These are phyloP conservation scores for Paraphysoderma sedebokerense DNA, from an alignment of 371 early-diverging fungal species.

Conservation along the genomic window DNA sequence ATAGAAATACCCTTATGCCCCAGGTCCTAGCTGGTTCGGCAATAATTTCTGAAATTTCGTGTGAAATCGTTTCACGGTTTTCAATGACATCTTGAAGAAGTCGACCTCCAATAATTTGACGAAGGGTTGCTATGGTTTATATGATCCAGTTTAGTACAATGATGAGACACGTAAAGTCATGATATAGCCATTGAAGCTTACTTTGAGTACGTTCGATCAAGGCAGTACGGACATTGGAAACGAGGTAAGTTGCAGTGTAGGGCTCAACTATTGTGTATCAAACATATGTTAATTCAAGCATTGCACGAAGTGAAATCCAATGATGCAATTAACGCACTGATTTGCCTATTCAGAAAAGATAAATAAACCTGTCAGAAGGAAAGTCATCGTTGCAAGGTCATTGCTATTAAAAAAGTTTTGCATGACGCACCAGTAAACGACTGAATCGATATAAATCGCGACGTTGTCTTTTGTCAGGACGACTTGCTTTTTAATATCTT, in stretches of 20 bases:
- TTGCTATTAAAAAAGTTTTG: too few relatives aligned
- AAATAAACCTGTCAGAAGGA: too few relatives aligned
- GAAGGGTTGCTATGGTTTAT: conserved; percentile 33
- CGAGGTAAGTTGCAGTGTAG: conserved; percentile 53
- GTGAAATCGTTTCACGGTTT: conserved; percentile 67
- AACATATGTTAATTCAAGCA: neutral
- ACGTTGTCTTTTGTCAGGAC: conserved; percentile 87
- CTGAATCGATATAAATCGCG: conserved; percentile 57
- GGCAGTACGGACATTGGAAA: conserved; percentile 51
- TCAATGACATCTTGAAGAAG: conserved; percentile 61
- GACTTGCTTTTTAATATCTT: conserved; percentile 47
- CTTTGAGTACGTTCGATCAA: conserved; percentile 40
- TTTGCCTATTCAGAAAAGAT: too few relatives aligned
- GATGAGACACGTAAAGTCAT: neutral
- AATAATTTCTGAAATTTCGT: conserved; percentile 63
- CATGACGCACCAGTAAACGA: conserved; percentile 61
- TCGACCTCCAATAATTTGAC: conserved; percentile 17
- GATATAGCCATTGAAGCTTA: neutral
- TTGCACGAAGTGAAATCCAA: too few relatives aligned
- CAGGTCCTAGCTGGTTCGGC: too few relatives aligned
- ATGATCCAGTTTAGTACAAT: neutral
- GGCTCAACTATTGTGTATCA: conserved; percentile 40
- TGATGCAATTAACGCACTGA: neutral
- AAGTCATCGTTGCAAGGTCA: too few relatives aligned
- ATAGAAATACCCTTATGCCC: too few relatives aligned